Base-by-base conservation (phyloP, 257 asterid genomes). In the Nicotiana sylvestris region DNA sequence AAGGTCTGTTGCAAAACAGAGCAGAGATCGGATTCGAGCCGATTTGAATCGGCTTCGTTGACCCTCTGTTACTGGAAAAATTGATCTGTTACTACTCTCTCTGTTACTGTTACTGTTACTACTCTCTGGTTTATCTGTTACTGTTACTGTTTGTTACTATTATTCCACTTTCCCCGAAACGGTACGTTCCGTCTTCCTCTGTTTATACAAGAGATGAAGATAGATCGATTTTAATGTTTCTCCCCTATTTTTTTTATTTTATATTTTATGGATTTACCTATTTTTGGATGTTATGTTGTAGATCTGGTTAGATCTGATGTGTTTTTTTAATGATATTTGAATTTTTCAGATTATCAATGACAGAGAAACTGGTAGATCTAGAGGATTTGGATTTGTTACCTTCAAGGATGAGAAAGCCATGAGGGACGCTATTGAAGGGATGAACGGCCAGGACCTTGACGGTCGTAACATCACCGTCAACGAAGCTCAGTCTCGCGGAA, bases 381-480 rank as follows among this genome's bases (percentile, higher is more conserved):
- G 98, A 83, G 99, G 99, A 0, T 95, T 95, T 49, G 99, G 99
- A 80, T 95, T 95, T 49, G 99, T 95, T 12, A 95, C 99, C 0
- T 95, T 95, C 83, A 88, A 70, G 77, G 93, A 91, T 8, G 99
- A 95, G 88, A 86, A 92, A 15, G 18, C 97, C 0, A 95, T 95
- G 99, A 90, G 83, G 56, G 92, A 85, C 1, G 99, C 99, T 0
- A 95, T 95, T 12, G 94, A 91, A 13, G 93, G 83, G 18, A 92
- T 95, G 99, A 92, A 95, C 83, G 99, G 99, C 1, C 92, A 88
- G 74, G 93, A 90, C 10, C 93, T 95, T 2, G 99, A 94, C 11
- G 99, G 99, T 0, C 94, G 98, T 2, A 94, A 80, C 29, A 79
- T 79, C 9, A 79, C 56, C 9, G 58, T 79, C 33, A 79, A 33